Percentiles rank a stretch among this genome's conserved stretches.
Evolutionary conservation across 2,329 filamentous ascomycete genomes (phyloP).

Genomic region (Nigrospora osmanthi): DNA sequence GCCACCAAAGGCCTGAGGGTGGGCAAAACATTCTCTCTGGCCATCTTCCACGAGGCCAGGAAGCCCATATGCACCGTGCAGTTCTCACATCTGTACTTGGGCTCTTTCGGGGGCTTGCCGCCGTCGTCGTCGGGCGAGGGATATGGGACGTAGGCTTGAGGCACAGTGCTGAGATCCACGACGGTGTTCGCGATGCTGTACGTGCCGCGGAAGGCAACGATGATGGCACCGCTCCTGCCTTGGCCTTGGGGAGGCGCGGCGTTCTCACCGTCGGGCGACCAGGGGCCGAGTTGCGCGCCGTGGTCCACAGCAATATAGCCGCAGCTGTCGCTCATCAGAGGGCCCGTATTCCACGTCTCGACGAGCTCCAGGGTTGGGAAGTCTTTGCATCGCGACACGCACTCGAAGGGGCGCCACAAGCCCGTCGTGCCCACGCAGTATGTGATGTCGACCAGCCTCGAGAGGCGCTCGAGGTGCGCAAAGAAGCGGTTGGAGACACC

Average conservation of each 20-base stretch:
- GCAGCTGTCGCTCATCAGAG: constrained; percentile 80
- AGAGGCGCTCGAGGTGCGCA: constrained; percentile 73
- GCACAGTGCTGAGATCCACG: constrained; percentile 79
- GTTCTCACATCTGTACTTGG: constrained; percentile 60
- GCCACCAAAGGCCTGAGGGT: constrained; percentile 51
- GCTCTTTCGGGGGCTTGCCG: constrained; percentile 21
- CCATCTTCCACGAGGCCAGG: constrained; percentile 73
- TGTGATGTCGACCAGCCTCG: constrained; percentile 87
- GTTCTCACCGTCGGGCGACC: constrained; percentile 6
- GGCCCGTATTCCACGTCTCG: constrained; percentile 84
- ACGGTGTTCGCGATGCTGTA: constrained; percentile 92
- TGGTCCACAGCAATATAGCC: constrained; percentile 92
- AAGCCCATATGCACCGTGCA: constrained; percentile 94
- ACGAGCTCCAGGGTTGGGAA: constrained; percentile 75
- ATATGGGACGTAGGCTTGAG: constrained; percentile 87
- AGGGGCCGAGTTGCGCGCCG: constrained; percentile 16
- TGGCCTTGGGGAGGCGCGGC: constrained; percentile 7
- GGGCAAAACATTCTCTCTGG: constrained; percentile 61
- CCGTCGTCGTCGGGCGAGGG: constrained; percentile 45
- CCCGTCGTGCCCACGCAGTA: constrained; percentile 89
- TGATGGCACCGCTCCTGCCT: constrained; percentile 36
- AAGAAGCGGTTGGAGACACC: constrained; percentile 60
- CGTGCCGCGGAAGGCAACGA: constrained; percentile 88
- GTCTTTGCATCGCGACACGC: constrained; percentile 75
- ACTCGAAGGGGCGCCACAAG: constrained; percentile 75